Base-by-base conservation (phyloP, 108 stramenopile genomes). In the Chaetoceros tenuissimus region DNA sequence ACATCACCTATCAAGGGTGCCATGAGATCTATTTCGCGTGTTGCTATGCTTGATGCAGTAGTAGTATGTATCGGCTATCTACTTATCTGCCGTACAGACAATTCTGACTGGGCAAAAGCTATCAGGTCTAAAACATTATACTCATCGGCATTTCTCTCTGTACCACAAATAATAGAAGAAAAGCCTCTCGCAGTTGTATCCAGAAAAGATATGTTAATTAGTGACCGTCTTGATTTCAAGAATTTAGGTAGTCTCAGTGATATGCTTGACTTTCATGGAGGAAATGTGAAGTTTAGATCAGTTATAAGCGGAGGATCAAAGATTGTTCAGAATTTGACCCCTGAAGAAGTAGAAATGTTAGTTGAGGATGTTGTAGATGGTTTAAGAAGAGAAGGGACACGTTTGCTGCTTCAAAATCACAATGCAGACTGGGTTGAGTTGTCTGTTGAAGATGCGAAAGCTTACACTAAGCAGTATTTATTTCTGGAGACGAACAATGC, bases 381-480 rank as follows among this genome's bases (percentile, higher is more conserved):
- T 1, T 28, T 50, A n/a, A 24, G 50, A 20, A 30, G 28, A 13
- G 7, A 50, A 23, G 19, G 22, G 26, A 16, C 46, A 2, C 48
- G 59, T 28, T 31, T 60, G 28, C 59, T 60, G 2, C 31, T 28
- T 21, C 59, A 60, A 51, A 28, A 25, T 50, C 18, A 60, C 5
- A 18, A 48, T 28, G 13, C 28, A 16, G 2, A 30, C 16, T 60
- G 59, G 59, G 21, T 50, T 20, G 20, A 18, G 20, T 2, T 60
- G 25, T 27, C 48, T 5, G 28, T 20, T 3, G 25, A 48, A 2
- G 48, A 51, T 20, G 59, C 59, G 10, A 18, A 31, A n/a, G 48
- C n/a, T 2, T 58, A 58, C 13, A 45, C 21, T 18, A 45, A 23
- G 23, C 31, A 24, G 25, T 24, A 44, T 3, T 24, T 58, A 2